phyloP scores from a whole-genome alignment of 2,329 filamentous ascomycete species.

The Leptographium lundbergii region DNA sequence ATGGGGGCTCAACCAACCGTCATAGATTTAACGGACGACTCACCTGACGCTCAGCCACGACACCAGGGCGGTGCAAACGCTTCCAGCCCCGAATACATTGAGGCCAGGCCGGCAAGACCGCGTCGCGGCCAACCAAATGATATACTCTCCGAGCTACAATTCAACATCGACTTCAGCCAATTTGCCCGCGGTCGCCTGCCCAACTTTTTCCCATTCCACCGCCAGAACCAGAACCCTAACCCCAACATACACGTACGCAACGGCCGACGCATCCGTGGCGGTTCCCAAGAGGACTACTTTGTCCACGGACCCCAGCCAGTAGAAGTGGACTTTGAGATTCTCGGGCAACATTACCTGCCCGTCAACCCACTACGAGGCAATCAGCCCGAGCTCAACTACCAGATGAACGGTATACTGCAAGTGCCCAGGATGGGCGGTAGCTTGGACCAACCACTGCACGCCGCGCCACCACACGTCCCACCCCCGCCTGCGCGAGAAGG shows the following conservation, averaged over 20 bases:
- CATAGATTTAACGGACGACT: conserved; percentile 27
- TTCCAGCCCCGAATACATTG: background rate
- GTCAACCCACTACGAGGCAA: conserved; percentile 17
- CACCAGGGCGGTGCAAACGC: background rate
- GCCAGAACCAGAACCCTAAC: background rate
- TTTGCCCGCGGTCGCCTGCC: background rate
- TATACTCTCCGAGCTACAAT: background rate
- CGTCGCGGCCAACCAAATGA: background rate
- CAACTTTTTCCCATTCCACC: background rate
- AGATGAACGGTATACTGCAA: conserved; percentile 17
- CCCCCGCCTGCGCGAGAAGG: conserved; percentile 57
- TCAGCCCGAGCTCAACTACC: conserved; percentile 21
- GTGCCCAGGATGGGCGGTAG: background rate
- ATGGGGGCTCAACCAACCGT: background rate
- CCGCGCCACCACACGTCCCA: conserved; percentile 44
- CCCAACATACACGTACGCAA: background rate
- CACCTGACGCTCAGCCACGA: background rate
- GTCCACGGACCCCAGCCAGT: conserved; percentile 3
- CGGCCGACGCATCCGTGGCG: background rate
- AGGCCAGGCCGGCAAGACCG: background rate
- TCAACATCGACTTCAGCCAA: background rate
- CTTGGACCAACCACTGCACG: conserved; percentile 34
- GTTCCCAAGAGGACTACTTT: background rate
- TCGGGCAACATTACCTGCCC: conserved; percentile 10
- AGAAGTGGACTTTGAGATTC: conserved; percentile 15